phyloP scores from a whole-genome alignment of 257 asterid genomes.

The Knoxia roxburghii region DNA sequence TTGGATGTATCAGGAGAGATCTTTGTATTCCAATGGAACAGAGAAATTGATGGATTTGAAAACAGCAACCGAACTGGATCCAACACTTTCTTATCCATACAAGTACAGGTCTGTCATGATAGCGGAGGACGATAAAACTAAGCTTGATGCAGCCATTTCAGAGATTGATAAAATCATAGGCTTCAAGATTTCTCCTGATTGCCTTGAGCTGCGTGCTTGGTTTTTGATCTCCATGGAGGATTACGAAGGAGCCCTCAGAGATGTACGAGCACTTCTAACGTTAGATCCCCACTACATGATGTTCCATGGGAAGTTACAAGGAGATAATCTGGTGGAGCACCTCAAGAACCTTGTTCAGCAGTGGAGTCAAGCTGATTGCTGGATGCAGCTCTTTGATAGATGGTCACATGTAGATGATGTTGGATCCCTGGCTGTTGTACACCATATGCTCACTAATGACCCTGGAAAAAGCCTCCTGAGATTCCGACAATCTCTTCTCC shows the following conservation, averaged over 20 bases:
- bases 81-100: slow-evolving; percentile 85
- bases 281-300: slow-evolving; percentile 75
- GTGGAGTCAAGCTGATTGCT: slow-evolving; percentile 90
- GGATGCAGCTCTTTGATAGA: slow-evolving; percentile 88
- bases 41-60: slow-evolving; percentile 70
- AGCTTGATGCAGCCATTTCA: slow-evolving; percentile 52
- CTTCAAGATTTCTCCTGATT: slow-evolving; percentile 83
- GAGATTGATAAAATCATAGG: slow-evolving; percentile 73
- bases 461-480: slow-evolving; percentile 81
- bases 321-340: slow-evolving; percentile 65
- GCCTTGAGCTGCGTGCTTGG: slow-evolving; percentile 97
- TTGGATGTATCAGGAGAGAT: slow-evolving; percentile 98
- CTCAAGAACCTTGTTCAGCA: slow-evolving; percentile 52
- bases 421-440: slow-evolving; percentile 93
- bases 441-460: slow-evolving; percentile 83
- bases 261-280: slow-evolving; percentile 78
- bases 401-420: slow-evolving; percentile 96
- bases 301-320: slow-evolving; percentile 79
- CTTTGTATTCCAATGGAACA: slow-evolving; percentile 63
- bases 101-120: slow-evolving; percentile 58
- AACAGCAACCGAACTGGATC: slow-evolving; percentile 80
- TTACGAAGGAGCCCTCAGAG: slow-evolving; percentile 71
- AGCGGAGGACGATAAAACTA: slow-evolving; percentile 50
- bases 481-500: slow-evolving; percentile 88
- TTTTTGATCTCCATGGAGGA: slow-evolving; percentile 64